Percentiles rank a stretch among this genome's conserved stretches.
phyloP scores from a whole-genome alignment of 768 basidiomycete genomes.

The Gelatoporia subvermispora region DNA sequence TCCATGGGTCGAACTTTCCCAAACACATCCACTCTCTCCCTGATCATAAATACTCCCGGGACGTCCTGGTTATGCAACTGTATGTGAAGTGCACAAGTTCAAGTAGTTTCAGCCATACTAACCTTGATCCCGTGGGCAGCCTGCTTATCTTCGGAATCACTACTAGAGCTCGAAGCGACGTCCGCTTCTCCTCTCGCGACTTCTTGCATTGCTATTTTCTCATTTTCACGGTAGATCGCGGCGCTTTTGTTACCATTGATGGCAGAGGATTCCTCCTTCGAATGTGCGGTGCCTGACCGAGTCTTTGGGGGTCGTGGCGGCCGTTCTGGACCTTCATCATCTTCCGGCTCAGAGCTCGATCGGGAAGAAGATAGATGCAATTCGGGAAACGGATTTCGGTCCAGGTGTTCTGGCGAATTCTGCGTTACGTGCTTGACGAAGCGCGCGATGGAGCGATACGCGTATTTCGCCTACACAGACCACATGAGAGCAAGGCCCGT shows the following conservation, averaged over 20 bases:
- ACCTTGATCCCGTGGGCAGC: neutral
- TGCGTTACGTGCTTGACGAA: conserved; percentile 52
- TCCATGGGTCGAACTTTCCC: conserved; percentile 66
- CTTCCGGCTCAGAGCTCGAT: conserved; percentile 14
- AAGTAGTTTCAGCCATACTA: neutral
- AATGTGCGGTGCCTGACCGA: too few species aligned
- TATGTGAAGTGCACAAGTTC: neutral
- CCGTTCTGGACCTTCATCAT: conserved; percentile 1
- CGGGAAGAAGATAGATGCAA: conserved; percentile 27
- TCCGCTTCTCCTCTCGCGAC: conserved; percentile 23
- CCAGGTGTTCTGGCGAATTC: conserved; percentile 31
- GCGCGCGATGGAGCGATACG: conserved; percentile 53
- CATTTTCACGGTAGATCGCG: conserved; percentile 26
- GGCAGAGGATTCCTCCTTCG: too few species aligned
- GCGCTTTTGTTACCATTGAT: conserved; percentile 14
- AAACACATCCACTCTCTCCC: conserved; percentile 65
- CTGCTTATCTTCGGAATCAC: neutral
- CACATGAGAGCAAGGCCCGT: neutral
- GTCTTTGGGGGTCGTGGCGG: too few species aligned
- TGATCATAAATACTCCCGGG: conserved; percentile 45
- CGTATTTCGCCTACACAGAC: conserved; percentile 47
- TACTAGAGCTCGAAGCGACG: too few species aligned
- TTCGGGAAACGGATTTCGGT: conserved; percentile 45
- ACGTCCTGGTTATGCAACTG: conserved; percentile 11
- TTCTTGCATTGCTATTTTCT: conserved; percentile 23